Evolutionary conservation across 1,284 basidiomycete species (phyloP).

Genomic region (Trametes hirsuta): DNA sequence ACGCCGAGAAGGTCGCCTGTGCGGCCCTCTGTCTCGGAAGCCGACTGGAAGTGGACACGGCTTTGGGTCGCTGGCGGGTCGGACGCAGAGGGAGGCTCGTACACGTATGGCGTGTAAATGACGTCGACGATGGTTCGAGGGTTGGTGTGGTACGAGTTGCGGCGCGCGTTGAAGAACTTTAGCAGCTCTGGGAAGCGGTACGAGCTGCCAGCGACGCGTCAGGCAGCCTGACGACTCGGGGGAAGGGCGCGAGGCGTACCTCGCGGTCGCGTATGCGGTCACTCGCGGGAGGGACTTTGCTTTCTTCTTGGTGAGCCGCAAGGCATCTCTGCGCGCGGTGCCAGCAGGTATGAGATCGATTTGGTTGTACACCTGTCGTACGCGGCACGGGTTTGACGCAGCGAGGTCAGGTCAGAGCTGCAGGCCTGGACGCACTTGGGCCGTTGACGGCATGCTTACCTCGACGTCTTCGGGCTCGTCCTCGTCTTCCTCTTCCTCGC

Average conservation of each 20-base stretch:
- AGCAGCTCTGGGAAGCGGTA: conserved; percentile 88
- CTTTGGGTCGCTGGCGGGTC: conserved; percentile 24
- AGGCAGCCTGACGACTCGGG: neutral
- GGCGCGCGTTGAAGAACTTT: conserved; percentile 86
- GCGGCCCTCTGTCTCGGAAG: conserved; percentile 12
- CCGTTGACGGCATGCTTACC: conserved; percentile 43
- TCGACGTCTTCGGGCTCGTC: conserved; percentile 66
- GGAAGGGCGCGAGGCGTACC: conserved; percentile 49
- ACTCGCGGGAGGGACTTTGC: conserved; percentile 93
- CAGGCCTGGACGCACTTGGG: neutral
- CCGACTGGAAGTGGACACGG: conserved; percentile 36
- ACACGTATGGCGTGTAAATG: conserved; percentile 83
- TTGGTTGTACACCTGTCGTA: conserved; percentile 79
- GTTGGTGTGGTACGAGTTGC: conserved; percentile 82
- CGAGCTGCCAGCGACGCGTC: conserved; percentile 49
- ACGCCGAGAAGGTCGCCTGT: conserved; percentile 76
- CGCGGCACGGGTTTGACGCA: neutral
- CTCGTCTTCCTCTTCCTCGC: conserved; percentile 74
- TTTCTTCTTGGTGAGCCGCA: conserved; percentile 90
- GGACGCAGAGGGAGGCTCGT: conserved; percentile 49
- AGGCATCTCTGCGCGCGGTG: conserved; percentile 89
- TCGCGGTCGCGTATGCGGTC: conserved; percentile 94
- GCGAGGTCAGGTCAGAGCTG: neutral
- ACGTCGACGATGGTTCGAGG: conserved; percentile 81
- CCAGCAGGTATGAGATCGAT: conserved; percentile 93